These are phyloP conservation scores for Colletotrichum sp. DNA, from an alignment of 2,329 filamentous ascomycete species.

Conservation along the genomic window DNA sequence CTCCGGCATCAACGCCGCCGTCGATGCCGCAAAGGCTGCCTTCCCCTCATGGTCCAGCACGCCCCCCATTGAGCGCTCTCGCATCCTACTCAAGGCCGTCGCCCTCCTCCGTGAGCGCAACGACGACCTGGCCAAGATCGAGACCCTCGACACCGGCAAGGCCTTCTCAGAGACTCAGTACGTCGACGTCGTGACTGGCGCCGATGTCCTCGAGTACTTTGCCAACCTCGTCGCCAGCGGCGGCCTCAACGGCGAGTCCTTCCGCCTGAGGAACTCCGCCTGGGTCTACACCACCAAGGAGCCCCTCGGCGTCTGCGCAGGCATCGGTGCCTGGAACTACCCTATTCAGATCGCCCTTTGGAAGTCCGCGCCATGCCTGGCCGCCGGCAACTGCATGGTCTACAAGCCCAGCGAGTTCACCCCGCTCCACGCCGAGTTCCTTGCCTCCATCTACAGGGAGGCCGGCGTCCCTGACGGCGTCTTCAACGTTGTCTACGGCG, in stretches of 20 bases:
- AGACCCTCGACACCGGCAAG: slow-evolving; percentile 88
- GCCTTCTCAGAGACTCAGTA: slow-evolving; percentile 83
- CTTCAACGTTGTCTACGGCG: slow-evolving; percentile 86
- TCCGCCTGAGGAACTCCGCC: slow-evolving; percentile 73
- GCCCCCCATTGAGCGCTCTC: slow-evolving; percentile 73
- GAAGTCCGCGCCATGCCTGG: slow-evolving; percentile 86
- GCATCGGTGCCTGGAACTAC: slow-evolving; percentile 92
- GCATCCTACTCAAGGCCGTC: slow-evolving; percentile 79
- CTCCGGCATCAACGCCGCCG: slow-evolving; percentile 71
- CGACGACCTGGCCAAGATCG: slow-evolving; percentile 77
- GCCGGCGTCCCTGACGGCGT: slow-evolving; percentile 82
- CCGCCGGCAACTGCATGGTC: slow-evolving; percentile 87
- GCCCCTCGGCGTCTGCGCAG: slow-evolving; percentile 81
- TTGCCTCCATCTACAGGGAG: slow-evolving; percentile 78
- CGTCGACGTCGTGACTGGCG: slow-evolving; percentile 82
- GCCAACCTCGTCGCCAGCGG: slow-evolving; percentile 80
- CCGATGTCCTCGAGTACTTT: slow-evolving; percentile 87
- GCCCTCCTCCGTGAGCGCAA: slow-evolving; percentile 75
- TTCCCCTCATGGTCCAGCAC: slow-evolving; percentile 80
- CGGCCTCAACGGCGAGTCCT: slow-evolving; percentile 80
- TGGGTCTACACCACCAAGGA: slow-evolving; percentile 86
- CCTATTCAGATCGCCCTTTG: slow-evolving; percentile 89
- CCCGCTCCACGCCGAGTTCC: slow-evolving; percentile 76
- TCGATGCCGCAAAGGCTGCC: slow-evolving; percentile 71
- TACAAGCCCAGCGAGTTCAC: slow-evolving; percentile 92